Percentiles rank a stretch among this genome's conserved stretches.
Evolutionary conservation across 208 protist genomes (phyloP).

Genomic region (Trypanosomatidae sp.): DNA sequence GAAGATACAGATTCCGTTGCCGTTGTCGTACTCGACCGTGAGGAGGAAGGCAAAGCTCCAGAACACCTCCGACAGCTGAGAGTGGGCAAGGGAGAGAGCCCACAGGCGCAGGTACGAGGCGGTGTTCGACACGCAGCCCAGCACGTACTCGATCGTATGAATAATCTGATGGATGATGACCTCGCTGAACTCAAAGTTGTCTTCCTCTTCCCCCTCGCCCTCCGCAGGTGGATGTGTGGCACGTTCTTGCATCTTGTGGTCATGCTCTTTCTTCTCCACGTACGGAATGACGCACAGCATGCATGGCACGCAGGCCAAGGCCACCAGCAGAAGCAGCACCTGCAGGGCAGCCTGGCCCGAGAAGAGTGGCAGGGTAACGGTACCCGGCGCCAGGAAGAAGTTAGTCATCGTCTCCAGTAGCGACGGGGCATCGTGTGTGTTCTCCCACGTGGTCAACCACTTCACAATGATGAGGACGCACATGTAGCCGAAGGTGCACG

Average conservation of each 20-base stretch:
- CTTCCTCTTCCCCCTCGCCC: slow-evolving; percentile 33
- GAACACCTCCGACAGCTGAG: slow-evolving; percentile 95
- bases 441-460: slow-evolving; percentile 93
- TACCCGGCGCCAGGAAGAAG: slow-evolving; percentile 91
- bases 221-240: slow-evolving; percentile 9
- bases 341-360: slow-evolving; percentile 80
- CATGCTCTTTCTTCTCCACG: slow-evolving; percentile 92
- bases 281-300: slow-evolving; percentile 88
- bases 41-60: slow-evolving; percentile 78
- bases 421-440: slow-evolving; percentile 85
- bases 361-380: slow-evolving; percentile 73
- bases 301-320: slow-evolving; percentile 73
- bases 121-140: slow-evolving; percentile 99
- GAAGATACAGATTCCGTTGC: slow-evolving; percentile 66
- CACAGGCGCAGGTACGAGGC: slow-evolving; percentile 99
- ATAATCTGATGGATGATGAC: slow-evolving; percentile 98
- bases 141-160: slow-evolving; percentile 99
- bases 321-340: slow-evolving; percentile 79
- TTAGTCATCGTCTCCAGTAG: slow-evolving; percentile 94
- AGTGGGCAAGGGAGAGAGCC: slow-evolving; percentile 99
- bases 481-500: slow-evolving; percentile 97
- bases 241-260: slow-evolving; percentile 35
- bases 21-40: slow-evolving; percentile 47
- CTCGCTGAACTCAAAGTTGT: slow-evolving; percentile 92
- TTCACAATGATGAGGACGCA: slow-evolving; percentile 97